Evolutionary conservation across 306 rosid genomes (phyloP).

Genomic region (Cercis canadensis): DNA sequence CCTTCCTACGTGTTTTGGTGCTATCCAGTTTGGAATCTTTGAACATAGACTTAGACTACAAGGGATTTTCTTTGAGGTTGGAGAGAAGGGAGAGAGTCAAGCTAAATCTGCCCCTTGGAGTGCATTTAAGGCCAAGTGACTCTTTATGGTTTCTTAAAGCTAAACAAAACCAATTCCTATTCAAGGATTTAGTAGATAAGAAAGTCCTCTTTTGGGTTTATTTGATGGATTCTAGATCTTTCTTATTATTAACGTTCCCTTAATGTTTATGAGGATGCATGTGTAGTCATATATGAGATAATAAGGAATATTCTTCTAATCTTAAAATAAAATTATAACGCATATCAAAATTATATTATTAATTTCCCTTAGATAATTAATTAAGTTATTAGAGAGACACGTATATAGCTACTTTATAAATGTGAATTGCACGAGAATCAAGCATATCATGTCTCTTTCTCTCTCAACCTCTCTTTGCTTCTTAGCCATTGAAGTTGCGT

Average conservation of each 20-base stretch:
- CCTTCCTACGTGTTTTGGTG: no score
- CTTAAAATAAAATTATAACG: no score
- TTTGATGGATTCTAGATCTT: slow-evolving; percentile 22
- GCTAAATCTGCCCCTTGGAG: slow-evolving; percentile 46
- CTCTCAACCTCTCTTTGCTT: not conserved
- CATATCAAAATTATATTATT: no score
- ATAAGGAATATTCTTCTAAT: slow-evolving; percentile 12
- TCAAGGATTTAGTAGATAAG: no score
- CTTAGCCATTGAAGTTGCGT: not conserved
- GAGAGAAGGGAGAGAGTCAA: not conserved
- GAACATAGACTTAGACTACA: slow-evolving; percentile 29
- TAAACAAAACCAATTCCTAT: no score
- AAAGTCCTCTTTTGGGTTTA: slow-evolving; percentile 14
- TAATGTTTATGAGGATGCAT: not conserved
- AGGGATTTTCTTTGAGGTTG: not conserved
- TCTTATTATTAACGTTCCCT: slow-evolving; percentile 2
- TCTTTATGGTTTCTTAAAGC: slow-evolving; percentile 35
- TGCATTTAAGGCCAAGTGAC: slow-evolving; percentile 53
- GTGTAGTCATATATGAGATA: not conserved
- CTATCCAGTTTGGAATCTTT: no score
- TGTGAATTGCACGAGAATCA: slow-evolving; percentile 20
- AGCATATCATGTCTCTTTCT: not conserved
- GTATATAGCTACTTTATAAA: not conserved
- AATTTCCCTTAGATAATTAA: no score
- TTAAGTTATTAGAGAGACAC: no score